Evolutionary conservation across 2,329 filamentous ascomycete genomes (phyloP).

Genomic region (Penicillium sp.): DNA sequence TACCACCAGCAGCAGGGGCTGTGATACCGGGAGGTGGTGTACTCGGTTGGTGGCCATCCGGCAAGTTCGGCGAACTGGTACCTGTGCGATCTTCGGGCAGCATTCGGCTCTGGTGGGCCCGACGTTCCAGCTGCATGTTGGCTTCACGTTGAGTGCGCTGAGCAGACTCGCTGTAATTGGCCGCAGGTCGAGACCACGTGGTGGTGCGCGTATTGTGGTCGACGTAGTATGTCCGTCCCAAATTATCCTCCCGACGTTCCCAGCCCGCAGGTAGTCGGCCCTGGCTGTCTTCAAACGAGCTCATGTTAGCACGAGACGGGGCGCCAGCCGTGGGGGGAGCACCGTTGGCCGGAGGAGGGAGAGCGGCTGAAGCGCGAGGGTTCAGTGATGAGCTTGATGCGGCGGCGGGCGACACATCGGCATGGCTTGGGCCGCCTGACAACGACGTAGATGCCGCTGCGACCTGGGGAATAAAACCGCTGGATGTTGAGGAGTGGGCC

Average conservation of each 20-base stretch:
- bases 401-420: constrained; percentile 29
- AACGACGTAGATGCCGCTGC: constrained; percentile 25
- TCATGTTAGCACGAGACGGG: constrained; percentile 59
- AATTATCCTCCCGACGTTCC: constrained; percentile 92
- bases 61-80: constrained; percentile 78
- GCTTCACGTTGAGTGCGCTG: constrained; percentile 77
- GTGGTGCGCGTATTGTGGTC: constrained; percentile 96
- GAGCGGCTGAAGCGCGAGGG: constrained; percentile 33
- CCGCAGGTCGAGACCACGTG: constrained; percentile 90
- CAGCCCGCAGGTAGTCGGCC: constrained; percentile 87
- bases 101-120: constrained; percentile 91
- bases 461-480: constrained; percentile 38
- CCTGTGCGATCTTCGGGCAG: constrained; percentile 93
- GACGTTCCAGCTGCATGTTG: constrained; percentile 86
- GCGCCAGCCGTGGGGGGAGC: constrained; percentile 34
- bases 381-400: constrained; percentile 34
- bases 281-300: constrained; percentile 94
- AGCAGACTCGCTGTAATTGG: constrained; percentile 68
- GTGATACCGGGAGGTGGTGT: constrained; percentile 43
- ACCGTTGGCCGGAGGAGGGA: constrained; percentile 41
- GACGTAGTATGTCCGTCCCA: constrained; percentile 95
- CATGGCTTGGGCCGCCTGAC: constrained; percentile 26
- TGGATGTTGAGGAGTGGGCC: constrained; percentile 34
- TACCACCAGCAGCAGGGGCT: constrained; percentile 24
- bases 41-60: constrained; percentile 45